Conservation (phyloP, 1,284 basidiomycete genomes). For the Kwoniella shivajii region DNA sequence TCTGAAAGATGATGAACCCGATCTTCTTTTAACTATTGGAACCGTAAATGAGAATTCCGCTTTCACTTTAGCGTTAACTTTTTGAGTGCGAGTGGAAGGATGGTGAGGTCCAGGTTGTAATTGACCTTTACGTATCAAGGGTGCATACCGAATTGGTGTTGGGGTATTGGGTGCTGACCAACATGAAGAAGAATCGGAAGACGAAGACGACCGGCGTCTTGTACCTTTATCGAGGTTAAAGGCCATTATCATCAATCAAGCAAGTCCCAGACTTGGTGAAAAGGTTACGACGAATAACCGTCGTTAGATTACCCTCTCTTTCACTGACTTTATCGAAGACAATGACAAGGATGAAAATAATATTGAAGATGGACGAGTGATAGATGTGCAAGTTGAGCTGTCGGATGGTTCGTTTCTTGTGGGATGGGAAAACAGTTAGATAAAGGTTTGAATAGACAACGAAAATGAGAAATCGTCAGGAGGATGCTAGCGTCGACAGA, state of each 20-base stretch:
- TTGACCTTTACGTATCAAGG: not conserved
- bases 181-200: not conserved
- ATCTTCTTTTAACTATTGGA: conserved; percentile 3
- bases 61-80: not conserved
- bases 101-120: conserved; percentile 3
- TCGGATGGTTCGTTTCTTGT: too few relatives aligned
- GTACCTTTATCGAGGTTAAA: not conserved
- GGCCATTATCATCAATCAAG: not conserved
- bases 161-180: conserved; percentile 15
- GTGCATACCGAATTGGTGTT: conserved; percentile 7
- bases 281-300: not conserved
- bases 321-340: too few relatives aligned
- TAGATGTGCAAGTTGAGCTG: too few relatives aligned
- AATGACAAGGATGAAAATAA: too few relatives aligned
- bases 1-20: not conserved
- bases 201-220: conserved; percentile 12
- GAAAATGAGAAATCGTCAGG: too few relatives aligned
- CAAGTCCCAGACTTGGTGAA: not conserved
- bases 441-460: too few relatives aligned
- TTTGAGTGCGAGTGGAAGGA: not conserved
- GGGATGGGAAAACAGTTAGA: too few relatives aligned
- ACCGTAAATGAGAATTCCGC: not conserved
- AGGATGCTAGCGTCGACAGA: too few relatives aligned
- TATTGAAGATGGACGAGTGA: too few relatives aligned
- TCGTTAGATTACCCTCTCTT: too few relatives aligned